Base-by-base conservation (phyloP, 176 grass and related monocot species). In the bread wheat (Triticum aestivum) region DNA sequence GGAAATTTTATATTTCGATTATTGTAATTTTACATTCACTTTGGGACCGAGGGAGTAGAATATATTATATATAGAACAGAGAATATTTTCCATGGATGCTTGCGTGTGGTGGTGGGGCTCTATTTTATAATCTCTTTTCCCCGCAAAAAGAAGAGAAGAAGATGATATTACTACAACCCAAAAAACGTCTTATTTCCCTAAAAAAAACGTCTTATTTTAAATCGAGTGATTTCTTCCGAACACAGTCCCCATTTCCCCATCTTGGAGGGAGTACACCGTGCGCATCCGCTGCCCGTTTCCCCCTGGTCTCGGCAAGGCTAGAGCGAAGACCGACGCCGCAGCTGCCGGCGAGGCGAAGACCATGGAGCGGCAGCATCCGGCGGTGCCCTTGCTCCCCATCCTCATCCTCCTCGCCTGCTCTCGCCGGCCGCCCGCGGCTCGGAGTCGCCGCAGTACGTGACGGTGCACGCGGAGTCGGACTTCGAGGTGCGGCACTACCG, bases 401-500 rank as follows among this genome's bases (percentile, higher is more conserved):
- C 6, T 74, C 6, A 70, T 76, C 41, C 45, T 89, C 72, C 6
- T 74, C 6, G 75, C 21, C 59, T 90, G 17, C 38, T 82, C 38
- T 24, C 66, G 24, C 79, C 74, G 44, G 42, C 85, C 29, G 59
- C 66, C 65, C 37, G 66, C 14, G 77, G 75, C 33, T 77, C 81
- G 52, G 95, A 98, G 84, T 93, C 93, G 71, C 95, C 95, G 63
- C 80, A 95, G 87, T 98, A 87, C 89, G 81, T 89, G 62, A 92
- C 89, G 65, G 83, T 95, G 62, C 95, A 95, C 82, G 65, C 81
- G 29, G 95, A 95, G 64, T 92, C 93, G 13, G 95, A 95, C 78
- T 98, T 98, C 91, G 91, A 95, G 89, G 90, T 98, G 75, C 91
- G 95, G 29, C 62, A 86, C 69, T 95, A 98, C 91, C 67, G 81